A percentile compares a stretch with the other conserved stretches of the same genome.
Conservation (phyloP, 768 basidiomycete genomes). For the Lactarius tabidus region DNA sequence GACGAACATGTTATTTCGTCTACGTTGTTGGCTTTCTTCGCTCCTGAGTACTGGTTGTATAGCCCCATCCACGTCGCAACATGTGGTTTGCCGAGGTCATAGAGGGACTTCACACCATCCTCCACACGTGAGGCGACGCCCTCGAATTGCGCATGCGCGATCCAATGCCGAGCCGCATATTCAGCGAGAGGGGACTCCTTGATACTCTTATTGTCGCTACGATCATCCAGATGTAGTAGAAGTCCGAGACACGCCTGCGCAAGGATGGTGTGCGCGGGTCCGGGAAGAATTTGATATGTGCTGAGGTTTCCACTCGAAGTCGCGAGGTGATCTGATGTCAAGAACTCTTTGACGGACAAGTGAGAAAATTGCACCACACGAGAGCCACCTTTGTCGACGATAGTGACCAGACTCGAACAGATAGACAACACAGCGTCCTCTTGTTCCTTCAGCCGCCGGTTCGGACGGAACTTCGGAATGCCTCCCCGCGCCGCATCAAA, state of each 20-base stretch:
- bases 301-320: neutral
- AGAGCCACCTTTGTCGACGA: neutral
- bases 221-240: neutral
- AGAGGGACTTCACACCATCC: neutral
- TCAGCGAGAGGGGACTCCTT: neutral
- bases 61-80: neutral
- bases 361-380: slow-evolving; percentile 16
- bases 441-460: slow-evolving; percentile 4
- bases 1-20: slow-evolving; percentile 2
- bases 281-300: neutral
- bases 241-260: neutral
- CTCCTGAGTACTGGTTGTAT: too few relatives aligned
- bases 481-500: neutral
- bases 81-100: neutral
- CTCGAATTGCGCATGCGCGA: neutral
- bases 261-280: neutral
- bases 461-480: neutral
- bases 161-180: neutral
- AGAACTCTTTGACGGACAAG: slow-evolving; percentile 10
- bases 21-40: too few relatives aligned
- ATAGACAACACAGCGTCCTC: slow-evolving; percentile 2
- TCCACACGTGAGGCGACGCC: neutral
- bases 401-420: slow-evolving; percentile 5
- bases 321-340: neutral
- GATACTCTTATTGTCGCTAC: neutral